Evolutionary conservation across 805 yeast species (phyloP), one percentile per base, ranked within the genome.

Genomic region (Saturnispora diversa): DNA sequence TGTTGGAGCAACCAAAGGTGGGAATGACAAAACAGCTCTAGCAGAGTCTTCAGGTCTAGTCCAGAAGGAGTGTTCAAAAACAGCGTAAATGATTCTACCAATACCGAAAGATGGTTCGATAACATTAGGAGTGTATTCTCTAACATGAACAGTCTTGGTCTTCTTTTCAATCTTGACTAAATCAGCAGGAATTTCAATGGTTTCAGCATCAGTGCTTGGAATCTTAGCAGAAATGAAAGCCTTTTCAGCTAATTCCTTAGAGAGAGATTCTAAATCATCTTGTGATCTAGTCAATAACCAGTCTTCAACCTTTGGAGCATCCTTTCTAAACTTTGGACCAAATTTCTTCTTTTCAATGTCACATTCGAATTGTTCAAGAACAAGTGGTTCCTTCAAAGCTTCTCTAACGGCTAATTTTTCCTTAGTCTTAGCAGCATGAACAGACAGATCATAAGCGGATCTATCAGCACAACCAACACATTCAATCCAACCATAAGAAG

Each of bases 381-480:
- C 74, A 49, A 81, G 60, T 45, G 99, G 98, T 62, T 77, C 82
- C 30, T 83, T 78, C 53, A 92, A 74, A 43, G 85, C 74, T 68
- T 92, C 83, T 72, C 97, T 84, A 34, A 92, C 99, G 45, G 87
- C 88, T 54, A 92, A 70, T 66, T 87, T 90, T 69, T 86, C 96
- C 65, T 86, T 86, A 44, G 98, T 92, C 66, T 84, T 84, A 43
- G 90, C 92, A 33, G 97, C 67, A 62, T 92, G 99, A 46, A 94
- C 98, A 36, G 90, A 75, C 64, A 92, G 76, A 68, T 92, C 99
- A 61, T 86, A 92, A 31, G 99, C 99, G 34, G 95, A 84, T 71
- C 99, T 80, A 68, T 92, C 99, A 50, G 99, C 99, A 70, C 97
- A 92, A 52, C 99, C 99, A 61, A 92, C 97, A 79, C 98, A 94